Base-by-base conservation (phyloP, 2,329 filamentous ascomycete genomes). In the Fusarium pilosicola region DNA sequence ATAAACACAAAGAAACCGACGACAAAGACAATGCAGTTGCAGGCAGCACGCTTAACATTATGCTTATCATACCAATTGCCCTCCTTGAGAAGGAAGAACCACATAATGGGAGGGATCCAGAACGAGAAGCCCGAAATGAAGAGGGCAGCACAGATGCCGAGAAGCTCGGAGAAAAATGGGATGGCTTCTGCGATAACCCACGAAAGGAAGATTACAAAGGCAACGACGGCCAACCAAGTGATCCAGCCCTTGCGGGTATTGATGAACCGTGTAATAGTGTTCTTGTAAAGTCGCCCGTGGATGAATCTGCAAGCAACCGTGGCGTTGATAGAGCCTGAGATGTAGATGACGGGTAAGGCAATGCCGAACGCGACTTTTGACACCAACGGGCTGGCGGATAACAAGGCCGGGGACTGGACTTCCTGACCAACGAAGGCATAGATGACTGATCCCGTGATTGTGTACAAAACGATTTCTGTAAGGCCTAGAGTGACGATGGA, bases 111-210 rank as follows among this genome's bases (percentile, higher is more conserved):
- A 15, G 84, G 80, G 56, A 84, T 77, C 65, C 83, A 83, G 66
- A 85, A 84, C 28, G 83, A 83, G 39, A 81, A 81, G 13, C 79
- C 80, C 8, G 85, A 87, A 74, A 87, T 81, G 77, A 88, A 87
- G 41, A 88, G 83, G 6, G 85, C 81, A 4, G 86, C 86, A 56
- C 79, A 84, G 77, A 88, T 85, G 48, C 85, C 83, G 15, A 94
- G 83, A 45, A 94, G 83, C 51, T 92, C 86, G 68, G 88, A 89
- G 83, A 94, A 95, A 79, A 91, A 90, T 4, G 93, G 93, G 46
- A 94, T 92, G 1, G 91, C 88, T 76, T 92, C 89, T 22, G 92
- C 92, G 69, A 95, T 90, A 73, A 94, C 79, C 88, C 90, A 94
- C 5, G 90, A 90, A 20, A 92, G 56, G 15, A 92, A 58, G 84